Conservation (phyloP, 257 asterid species). For the Ehretia macrophylla region DNA sequence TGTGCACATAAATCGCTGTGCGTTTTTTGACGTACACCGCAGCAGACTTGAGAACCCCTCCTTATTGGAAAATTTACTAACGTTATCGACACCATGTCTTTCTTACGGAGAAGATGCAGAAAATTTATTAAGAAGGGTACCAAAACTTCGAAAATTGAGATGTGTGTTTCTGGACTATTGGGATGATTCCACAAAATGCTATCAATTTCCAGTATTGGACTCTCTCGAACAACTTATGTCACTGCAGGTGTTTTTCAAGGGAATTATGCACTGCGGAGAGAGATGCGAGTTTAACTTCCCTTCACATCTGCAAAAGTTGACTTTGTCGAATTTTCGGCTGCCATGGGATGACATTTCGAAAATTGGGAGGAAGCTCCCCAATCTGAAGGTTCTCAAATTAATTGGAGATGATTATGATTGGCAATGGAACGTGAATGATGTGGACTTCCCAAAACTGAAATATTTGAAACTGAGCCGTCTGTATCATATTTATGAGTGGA, state of each 20-base stretch:
- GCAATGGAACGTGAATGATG: background rate
- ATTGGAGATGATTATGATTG: background rate
- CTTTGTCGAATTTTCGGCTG: background rate
- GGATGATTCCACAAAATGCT: conserved; percentile 1
- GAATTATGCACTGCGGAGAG: background rate
- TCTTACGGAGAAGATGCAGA: conserved; percentile 1
- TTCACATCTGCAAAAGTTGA: background rate
- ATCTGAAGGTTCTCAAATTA: conserved; percentile 4
- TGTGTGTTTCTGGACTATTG: background rate
- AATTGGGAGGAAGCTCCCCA: background rate
- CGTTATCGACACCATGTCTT: background rate
- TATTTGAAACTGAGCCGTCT: background rate
- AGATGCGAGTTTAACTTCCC: background rate
- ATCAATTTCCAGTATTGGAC: background rate
- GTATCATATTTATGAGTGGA: background rate
- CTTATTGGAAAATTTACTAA: background rate
- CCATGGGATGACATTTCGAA: background rate
- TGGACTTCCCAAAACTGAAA: conserved; percentile 3
- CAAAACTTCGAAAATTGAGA: background rate
- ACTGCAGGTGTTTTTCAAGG: background rate
- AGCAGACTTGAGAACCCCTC: background rate
- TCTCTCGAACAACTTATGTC: conserved; percentile 1
- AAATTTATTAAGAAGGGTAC: background rate
- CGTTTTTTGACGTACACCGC: background rate
- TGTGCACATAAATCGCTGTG: background rate